These are phyloP conservation scores for button mushroom (Agaricus bisporus) DNA, from an alignment of 768 basidiomycete species.

Conservation along the genomic window DNA sequence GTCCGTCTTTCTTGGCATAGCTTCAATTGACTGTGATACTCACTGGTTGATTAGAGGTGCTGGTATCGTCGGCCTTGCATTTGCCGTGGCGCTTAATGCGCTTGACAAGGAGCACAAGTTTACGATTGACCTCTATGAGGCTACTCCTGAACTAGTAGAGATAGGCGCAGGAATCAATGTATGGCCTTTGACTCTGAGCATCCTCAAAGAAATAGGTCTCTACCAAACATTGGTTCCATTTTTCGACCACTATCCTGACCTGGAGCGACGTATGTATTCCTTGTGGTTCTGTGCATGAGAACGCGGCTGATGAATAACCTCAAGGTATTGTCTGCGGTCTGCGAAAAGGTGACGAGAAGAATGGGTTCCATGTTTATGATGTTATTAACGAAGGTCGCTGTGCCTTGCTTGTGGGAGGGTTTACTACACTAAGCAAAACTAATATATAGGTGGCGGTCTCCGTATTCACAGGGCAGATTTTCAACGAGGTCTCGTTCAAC, in stretches of 20 bases:
- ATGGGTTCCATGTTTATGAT: conserved; percentile 22
- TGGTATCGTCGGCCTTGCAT: conserved; percentile 33
- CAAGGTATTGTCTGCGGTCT: conserved; percentile 11
- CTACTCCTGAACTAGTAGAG: conserved; percentile 30
- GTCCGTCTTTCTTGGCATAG: not conserved
- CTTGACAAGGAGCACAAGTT: conserved; percentile 16
- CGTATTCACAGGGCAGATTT: conserved; percentile 38
- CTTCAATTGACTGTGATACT: too few relatives aligned
- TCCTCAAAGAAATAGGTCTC: conserved; percentile 10
- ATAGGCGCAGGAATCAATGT: conserved; percentile 39
- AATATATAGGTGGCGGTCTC: conserved; percentile 18
- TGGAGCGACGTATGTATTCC: conserved; percentile 11
- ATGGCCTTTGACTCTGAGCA: conserved; percentile 19
- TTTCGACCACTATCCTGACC: conserved; percentile 11
- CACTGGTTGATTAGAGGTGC: conserved; percentile 25
- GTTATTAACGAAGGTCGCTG: conserved; percentile 17
- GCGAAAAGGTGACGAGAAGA: conserved; percentile 26
- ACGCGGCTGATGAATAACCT: not conserved
- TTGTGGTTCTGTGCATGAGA: conserved; percentile 7
- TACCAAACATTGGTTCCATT: conserved; percentile 9
- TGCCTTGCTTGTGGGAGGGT: not conserved
- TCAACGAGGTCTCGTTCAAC: conserved; percentile 31
- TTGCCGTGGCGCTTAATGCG: conserved; percentile 27
- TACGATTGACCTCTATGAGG: conserved; percentile 37
- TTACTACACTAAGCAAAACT: not conserved